Conservation (phyloP, 2,329 filamentous ascomycete genomes). For the Fusarium sp. region DNA sequence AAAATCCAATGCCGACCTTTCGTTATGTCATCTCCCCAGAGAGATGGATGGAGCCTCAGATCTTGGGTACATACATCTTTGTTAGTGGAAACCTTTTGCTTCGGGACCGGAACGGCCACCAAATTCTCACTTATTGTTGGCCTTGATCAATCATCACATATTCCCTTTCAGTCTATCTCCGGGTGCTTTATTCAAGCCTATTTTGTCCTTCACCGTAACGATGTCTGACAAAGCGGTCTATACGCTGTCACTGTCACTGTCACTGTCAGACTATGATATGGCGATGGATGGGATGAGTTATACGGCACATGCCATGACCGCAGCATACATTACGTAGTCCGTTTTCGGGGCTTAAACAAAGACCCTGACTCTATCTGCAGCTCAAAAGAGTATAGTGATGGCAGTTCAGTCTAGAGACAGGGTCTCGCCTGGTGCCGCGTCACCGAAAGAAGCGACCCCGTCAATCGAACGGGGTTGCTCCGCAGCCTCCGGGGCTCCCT, state of each 20-base stretch:
- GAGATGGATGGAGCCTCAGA: conserved; percentile 28
- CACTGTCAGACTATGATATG: conserved; percentile 7
- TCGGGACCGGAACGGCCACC: conserved; percentile 26
- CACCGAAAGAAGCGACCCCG: conserved; percentile 32
- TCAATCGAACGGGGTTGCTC: conserved; percentile 26
- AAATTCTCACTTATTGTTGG: neutral
- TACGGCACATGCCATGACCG: conserved; percentile 19
- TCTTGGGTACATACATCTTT: conserved; percentile 13
- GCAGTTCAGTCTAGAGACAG: conserved; percentile 1
- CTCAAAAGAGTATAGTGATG: conserved; percentile 23
- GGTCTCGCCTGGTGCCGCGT: conserved; percentile 36
- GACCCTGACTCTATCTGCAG: conserved; percentile 20
- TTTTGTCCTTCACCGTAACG: neutral
- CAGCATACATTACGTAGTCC: conserved; percentile 32
- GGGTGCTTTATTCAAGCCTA: neutral
- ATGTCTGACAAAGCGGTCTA: neutral
- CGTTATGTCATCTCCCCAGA: conserved; percentile 33
- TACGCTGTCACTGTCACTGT: neutral
- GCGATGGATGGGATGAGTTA: conserved; percentile 9
- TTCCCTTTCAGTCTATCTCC: neutral
- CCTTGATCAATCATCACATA: conserved; percentile 4
- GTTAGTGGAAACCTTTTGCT: conserved; percentile 7
- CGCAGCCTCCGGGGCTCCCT: conserved; percentile 23
- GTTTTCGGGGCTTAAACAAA: conserved; percentile 23
- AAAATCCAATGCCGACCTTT: conserved; percentile 11